Base-by-base conservation (phyloP, 306 rosid genomes). In the Pyrus pyrifolia region DNA sequence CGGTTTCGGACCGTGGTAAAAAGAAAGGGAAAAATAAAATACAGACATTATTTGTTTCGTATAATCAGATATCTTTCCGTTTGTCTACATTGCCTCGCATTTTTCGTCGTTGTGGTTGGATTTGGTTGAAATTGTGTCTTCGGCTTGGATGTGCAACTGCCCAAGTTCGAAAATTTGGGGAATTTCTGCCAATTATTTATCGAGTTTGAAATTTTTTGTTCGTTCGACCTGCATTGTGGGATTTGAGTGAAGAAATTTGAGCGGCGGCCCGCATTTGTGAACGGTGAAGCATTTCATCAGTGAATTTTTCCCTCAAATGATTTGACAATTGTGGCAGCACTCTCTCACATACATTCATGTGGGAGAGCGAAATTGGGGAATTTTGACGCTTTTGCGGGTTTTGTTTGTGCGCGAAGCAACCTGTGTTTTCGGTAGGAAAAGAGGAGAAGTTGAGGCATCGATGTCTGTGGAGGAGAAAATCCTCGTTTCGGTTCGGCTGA, bases 401-500 rank as follows among this genome's bases (percentile, higher is more conserved):
- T 59, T 53, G n/a, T 35, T 63, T 40, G 59, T 67, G 67, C 51
- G 29, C 63, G 10, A 22, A 58, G 63, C 22, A 8, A 58, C 63
- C 30, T 69, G 67, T 58, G 71, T 57, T 30, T 72, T 72, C 59
- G 33, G 33, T 19, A 58, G 63, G 6, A 22, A 11, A 58, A 11
- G 62, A 33, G 33, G 78, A 51, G 6, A 58, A 22, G 31, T 15
- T 38, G 14, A 42, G 31, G 42, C 21, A 44, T 9, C 72, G 21
- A 82, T 70, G 80, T 70, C n/a, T 19, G 65, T 76, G 75, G 87
- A 81, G 63, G 77, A 51, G 89, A 90, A 73, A 12, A 86, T 95
- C 49, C 79, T 88, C 30, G 97, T 90, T 75, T 85, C 97, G 1
- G 86, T 95, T 59, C 81, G 99, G 79, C 81, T 95, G 70, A 90